Evolutionary conservation across 2,329 filamentous ascomycete genomes (phyloP).

Genomic region (Aurifilum marmelostoma): DNA sequence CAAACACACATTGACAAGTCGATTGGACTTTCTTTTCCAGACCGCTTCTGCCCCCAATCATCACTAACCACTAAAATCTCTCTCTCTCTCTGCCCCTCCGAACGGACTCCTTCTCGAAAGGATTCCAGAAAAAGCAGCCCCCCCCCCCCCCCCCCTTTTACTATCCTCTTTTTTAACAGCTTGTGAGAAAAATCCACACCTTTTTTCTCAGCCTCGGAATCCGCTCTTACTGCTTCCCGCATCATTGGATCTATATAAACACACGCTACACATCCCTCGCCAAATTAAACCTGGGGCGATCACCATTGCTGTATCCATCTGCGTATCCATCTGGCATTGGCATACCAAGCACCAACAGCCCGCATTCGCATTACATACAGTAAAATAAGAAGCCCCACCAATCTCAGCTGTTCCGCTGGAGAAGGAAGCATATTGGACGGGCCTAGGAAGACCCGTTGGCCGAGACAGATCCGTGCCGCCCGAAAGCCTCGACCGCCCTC

Average conservation of each 20-base stretch:
- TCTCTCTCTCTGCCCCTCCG: neutral
- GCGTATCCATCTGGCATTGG: neutral
- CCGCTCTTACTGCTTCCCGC: neutral
- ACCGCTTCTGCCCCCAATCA: neutral
- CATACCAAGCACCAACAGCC: neutral
- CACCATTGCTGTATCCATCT: neutral
- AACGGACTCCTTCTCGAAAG: neutral
- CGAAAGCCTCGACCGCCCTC: neutral
- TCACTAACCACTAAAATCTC: neutral
- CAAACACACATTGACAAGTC: neutral
- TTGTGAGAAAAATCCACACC: neutral
- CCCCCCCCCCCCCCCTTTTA: neutral
- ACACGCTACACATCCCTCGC: neutral
- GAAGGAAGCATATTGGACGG: neutral
- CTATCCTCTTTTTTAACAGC: neutral
- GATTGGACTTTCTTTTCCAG: neutral
- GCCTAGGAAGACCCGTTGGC: neutral
- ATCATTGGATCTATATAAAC: neutral
- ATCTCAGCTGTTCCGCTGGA: neutral
- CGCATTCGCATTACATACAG: neutral
- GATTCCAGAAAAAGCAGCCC: neutral
- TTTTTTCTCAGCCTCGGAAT: neutral
- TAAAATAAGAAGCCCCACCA: neutral
- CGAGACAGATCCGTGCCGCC: neutral
- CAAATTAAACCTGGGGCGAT: constrained; percentile 3